phyloP scores from a whole-genome alignment of 192 early-diverging fungal species.

The Mycoemilia scoparia region DNA sequence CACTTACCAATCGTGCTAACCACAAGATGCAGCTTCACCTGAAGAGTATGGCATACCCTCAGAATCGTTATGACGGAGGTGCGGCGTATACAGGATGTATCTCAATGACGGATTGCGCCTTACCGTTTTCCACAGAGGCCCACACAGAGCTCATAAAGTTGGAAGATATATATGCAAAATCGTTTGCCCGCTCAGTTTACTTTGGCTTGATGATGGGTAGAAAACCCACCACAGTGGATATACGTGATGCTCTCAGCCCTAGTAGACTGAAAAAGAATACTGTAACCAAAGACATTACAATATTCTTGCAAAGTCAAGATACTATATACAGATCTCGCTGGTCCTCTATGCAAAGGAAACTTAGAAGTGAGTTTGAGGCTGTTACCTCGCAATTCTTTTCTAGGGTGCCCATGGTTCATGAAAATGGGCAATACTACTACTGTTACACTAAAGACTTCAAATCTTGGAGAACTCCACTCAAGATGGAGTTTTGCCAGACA shows the following conservation, averaged over 20 bases:
- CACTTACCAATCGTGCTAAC: too few relatives aligned
- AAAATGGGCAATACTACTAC: slow-evolving; percentile 23
- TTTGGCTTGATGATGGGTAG: slow-evolving; percentile 24
- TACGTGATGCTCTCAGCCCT: slow-evolving; percentile 14
- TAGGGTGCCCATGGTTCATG: slow-evolving; percentile 9
- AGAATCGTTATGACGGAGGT: too few relatives aligned
- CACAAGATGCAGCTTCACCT: too few relatives aligned
- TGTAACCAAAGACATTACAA: slow-evolving; percentile 27
- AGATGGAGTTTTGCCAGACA: slow-evolving; percentile 22
- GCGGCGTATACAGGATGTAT: too few relatives aligned
- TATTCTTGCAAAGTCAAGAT: slow-evolving; percentile 31
- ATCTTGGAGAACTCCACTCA: slow-evolving; percentile 18
- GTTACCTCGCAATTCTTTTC: slow-evolving; percentile 21
- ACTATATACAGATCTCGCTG: slow-evolving; percentile 16
- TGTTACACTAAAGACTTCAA: slow-evolving; percentile 11
- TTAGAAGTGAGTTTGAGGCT: slow-evolving; percentile 16
- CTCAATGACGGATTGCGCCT: too few relatives aligned
- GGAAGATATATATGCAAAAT: slow-evolving; percentile 27
- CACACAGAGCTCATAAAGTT: slow-evolving; percentile 18
- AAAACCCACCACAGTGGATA: slow-evolving; percentile 14
- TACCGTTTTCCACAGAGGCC: slow-evolving; percentile 24
- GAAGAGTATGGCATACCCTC: too few relatives aligned
- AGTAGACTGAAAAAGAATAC: slow-evolving; percentile 18
- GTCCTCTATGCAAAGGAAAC: slow-evolving; percentile 12
- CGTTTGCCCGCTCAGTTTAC: slow-evolving; percentile 25